Evolutionary conservation across 2,329 filamentous ascomycete species (phyloP).

Genomic region (Bipolaris bicolor): DNA sequence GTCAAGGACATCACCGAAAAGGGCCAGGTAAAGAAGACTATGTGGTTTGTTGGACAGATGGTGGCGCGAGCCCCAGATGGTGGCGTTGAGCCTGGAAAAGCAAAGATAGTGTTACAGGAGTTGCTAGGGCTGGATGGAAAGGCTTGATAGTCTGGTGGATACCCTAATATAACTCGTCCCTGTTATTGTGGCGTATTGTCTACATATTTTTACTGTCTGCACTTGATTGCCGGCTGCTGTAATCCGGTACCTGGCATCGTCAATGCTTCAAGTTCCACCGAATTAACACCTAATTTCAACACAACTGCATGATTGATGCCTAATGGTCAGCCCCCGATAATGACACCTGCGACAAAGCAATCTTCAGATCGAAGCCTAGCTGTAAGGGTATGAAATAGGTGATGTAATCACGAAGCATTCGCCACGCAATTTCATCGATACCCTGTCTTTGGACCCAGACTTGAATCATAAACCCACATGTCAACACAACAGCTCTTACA

Average conservation of each 20-base stretch:
- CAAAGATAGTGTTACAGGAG: conserved; percentile 60
- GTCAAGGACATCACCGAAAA: conserved; percentile 65
- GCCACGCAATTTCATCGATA: background rate
- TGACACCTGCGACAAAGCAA: background rate
- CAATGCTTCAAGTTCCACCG: background rate
- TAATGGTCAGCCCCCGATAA: background rate
- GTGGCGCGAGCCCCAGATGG: conserved; percentile 66
- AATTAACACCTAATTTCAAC: background rate
- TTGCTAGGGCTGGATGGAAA: conserved; percentile 46
- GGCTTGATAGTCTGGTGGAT: background rate
- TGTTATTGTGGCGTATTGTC: background rate
- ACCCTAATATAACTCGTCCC: conserved; percentile 7
- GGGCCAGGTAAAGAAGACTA: conserved; percentile 68
- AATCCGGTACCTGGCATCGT: conserved; percentile 2
- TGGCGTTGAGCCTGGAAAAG: conserved; percentile 66
- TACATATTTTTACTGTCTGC: background rate
- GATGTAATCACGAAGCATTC: background rate
- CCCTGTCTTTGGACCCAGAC: background rate
- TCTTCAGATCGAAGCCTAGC: background rate
- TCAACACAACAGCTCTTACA: background rate
- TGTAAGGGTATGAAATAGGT: background rate
- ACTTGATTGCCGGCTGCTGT: background rate
- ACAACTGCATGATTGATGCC: background rate
- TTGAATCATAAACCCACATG: background rate
- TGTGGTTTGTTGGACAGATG: conserved; percentile 73